Percentiles rank a stretch among this genome's conserved stretches.
phyloP scores from a whole-genome alignment of 2,329 filamentous ascomycete genomes.

The Aureobasidium sp. region DNA sequence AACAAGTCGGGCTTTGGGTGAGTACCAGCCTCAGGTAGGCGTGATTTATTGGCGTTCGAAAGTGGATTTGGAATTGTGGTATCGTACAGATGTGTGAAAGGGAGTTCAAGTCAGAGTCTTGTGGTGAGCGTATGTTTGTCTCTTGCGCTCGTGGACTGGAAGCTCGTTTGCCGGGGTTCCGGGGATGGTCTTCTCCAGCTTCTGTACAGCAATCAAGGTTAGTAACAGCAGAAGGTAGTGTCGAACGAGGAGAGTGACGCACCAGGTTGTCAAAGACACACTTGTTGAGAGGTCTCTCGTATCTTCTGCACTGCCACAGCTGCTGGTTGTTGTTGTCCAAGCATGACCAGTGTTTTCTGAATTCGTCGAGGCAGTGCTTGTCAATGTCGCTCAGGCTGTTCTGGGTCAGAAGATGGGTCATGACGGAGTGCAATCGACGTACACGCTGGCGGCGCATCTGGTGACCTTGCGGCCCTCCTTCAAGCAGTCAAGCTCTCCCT shows the following conservation, averaged over 20 bases:
- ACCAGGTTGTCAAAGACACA: constrained; percentile 96
- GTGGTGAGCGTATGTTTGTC: constrained; percentile 33
- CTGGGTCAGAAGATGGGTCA: constrained; percentile 6
- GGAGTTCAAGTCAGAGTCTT: constrained; percentile 4
- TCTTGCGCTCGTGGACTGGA: constrained; percentile 40
- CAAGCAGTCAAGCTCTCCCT: constrained; percentile 88
- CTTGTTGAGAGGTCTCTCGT: constrained; percentile 84
- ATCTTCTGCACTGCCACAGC: constrained; percentile 85
- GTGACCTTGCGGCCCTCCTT: constrained; percentile 96
- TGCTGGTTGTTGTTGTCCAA: constrained; percentile 97
- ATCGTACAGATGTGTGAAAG: constrained; percentile 12
- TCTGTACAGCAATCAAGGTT: constrained; percentile 24
- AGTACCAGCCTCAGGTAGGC: background rate
- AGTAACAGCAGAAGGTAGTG: background rate
- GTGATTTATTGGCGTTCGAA: background rate
- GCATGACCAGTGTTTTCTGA: constrained; percentile 90
- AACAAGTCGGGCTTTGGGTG: background rate
- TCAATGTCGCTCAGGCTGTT: constrained; percentile 86
- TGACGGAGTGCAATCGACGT: constrained; percentile 38
- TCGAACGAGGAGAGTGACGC: constrained; percentile 30
- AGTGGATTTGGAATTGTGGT: constrained; percentile 8
- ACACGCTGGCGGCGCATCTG: constrained; percentile 93
- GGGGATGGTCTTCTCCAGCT: constrained; percentile 44
- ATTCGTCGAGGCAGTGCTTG: constrained; percentile 83
- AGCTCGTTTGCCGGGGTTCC: constrained; percentile 39